Percentiles rank a stretch among this genome's conserved stretches.
phyloP scores from a whole-genome alignment of 345 rosid genomes.

The Fremontodendron californicum region DNA sequence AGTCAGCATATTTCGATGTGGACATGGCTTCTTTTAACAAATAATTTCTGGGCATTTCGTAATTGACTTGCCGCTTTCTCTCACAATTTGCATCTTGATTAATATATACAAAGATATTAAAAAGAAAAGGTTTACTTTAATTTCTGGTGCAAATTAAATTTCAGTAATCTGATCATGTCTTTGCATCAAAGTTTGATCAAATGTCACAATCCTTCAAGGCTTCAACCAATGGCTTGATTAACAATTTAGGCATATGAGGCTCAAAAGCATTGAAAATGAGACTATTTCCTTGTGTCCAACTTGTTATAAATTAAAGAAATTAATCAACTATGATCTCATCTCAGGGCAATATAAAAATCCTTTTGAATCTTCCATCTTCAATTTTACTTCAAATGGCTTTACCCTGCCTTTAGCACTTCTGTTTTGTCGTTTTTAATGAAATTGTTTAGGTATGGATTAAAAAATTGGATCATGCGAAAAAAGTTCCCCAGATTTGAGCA shows the following conservation, averaged over 20 bases:
- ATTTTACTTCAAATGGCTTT: neutral
- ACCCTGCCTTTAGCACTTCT: neutral
- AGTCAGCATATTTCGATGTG: neutral
- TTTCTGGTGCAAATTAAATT: no score
- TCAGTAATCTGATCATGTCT: neutral
- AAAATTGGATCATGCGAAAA: neutral
- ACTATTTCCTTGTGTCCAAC: neutral
- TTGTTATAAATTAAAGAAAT: neutral
- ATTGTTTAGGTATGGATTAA: neutral
- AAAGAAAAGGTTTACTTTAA: no score
- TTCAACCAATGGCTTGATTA: no score
- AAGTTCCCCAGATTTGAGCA: constrained; percentile 14
- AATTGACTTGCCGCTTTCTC: neutral
- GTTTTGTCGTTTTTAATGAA: neutral
- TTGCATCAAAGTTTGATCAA: neutral
- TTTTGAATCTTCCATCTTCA: neutral
- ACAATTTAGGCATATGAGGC: neutral
- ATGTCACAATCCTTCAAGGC: neutral
- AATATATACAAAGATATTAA: no score
- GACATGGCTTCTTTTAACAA: neutral
- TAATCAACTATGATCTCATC: neutral
- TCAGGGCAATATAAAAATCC: neutral
- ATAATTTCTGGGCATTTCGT: neutral
- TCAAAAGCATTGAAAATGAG: neutral
- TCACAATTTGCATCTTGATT: neutral